Base-by-base conservation (phyloP, 2,329 filamentous ascomycete genomes). In the Paecilomyces sp. region DNA sequence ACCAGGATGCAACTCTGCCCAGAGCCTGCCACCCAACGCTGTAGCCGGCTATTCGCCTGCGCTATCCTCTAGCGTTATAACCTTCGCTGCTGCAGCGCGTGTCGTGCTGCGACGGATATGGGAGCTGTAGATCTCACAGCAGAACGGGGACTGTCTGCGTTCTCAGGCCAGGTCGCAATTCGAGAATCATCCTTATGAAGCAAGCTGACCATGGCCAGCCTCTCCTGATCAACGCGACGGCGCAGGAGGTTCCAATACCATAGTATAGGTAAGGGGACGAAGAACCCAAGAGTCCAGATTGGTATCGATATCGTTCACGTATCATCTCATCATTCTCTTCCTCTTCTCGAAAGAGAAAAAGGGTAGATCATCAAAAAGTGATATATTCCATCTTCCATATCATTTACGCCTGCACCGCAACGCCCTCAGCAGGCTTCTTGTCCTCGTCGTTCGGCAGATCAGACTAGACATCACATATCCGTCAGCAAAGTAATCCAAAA, bases 391-490 rank as follows among this genome's bases (percentile, higher is more conserved):
- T 28, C 25, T 28, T 3, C 2, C 25, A 28, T 28, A 24, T 22
- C 53, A 9, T 64, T 76, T 70, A 79, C 53, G 74, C 75, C 58
- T 76, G 70, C 54, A 78, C 73, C 60, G 76, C 68, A 61, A 77
- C 72, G 31, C 70, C 65, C 18, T 67, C 65, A 15, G 69, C 62
- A 25, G 66, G 64, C 41, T 65, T 61, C 53, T 68, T 65, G 12
- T 61, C 60, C 36, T 78, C 75, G 31, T 76, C 74, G 66, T 81
- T 80, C 3, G 81, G 80, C 57, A 85, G 69, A 70, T 83, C 80
- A 61, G 81, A 78, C 77, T 84, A 65, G 41, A 24, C 12, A 18
- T 15, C 51, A 53, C 51, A 53, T 2, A 3, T 28, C 28, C 36
- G 41, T 62, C 55, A 47, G n/a, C 18, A 52, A 28, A 36, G 22